A percentile compares a stretch with the other conserved stretches of the same genome.
These are phyloP conservation scores for Letharia lupina DNA, from an alignment of 495 filamentous ascomycete genomes.

Conservation along the genomic window DNA sequence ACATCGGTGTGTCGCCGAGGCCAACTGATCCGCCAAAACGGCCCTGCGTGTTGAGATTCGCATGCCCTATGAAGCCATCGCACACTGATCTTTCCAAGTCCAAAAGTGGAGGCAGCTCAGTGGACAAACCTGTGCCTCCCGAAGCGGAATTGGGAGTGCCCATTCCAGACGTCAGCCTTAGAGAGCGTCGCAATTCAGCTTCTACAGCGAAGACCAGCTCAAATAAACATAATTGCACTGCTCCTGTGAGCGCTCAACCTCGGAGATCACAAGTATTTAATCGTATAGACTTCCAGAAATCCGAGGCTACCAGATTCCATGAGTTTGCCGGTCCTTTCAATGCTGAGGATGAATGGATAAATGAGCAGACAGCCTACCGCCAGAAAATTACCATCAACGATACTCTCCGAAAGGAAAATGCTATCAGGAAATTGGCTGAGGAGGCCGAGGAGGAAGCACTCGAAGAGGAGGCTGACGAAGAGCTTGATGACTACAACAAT, in stretches of 20 bases:
- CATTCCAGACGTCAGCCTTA: background rate
- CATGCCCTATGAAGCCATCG: slow-evolving; percentile 45
- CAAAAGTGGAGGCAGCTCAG: background rate
- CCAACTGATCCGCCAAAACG: slow-evolving; percentile 34
- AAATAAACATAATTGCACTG: background rate
- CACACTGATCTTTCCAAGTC: slow-evolving; percentile 17
- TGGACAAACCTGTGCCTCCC: background rate
- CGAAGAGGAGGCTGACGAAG: slow-evolving; percentile 60
- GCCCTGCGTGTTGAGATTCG: slow-evolving; percentile 50
- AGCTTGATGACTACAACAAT: slow-evolving; percentile 46
- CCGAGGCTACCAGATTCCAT: slow-evolving; percentile 73
- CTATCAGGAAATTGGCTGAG: slow-evolving; percentile 75
- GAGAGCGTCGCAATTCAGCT: slow-evolving; percentile 37
- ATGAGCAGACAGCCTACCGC: slow-evolving; percentile 51
- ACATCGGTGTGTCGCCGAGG: slow-evolving; percentile 1
- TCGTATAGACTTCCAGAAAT: slow-evolving; percentile 45
- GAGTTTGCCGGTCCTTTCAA: slow-evolving; percentile 81
- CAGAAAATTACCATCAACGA: slow-evolving; percentile 78
- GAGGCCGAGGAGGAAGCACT: slow-evolving; percentile 84
- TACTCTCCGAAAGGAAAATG: slow-evolving; percentile 82
- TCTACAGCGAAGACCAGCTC: slow-evolving; percentile 13
- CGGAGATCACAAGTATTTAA: slow-evolving; percentile 14
- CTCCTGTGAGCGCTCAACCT: slow-evolving; percentile 2
- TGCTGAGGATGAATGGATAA: slow-evolving; percentile 81
- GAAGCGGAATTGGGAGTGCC: background rate